Conservation (phyloP, 1,284 basidiomycete species). For the Ustilago lituana region DNA sequence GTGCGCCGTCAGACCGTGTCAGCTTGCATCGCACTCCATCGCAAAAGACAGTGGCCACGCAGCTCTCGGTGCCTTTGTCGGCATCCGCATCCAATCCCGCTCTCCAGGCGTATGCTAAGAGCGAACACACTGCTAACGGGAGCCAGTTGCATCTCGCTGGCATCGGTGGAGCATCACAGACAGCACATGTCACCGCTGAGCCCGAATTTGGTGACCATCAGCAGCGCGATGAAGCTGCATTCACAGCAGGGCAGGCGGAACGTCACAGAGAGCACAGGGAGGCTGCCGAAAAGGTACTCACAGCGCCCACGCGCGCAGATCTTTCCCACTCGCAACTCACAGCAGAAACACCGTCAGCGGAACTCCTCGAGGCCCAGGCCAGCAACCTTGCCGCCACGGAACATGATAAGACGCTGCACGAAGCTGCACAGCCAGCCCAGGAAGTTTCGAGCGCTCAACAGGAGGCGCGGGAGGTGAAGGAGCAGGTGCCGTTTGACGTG, state of each 20-base stretch:
- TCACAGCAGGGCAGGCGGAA: too few relatives aligned
- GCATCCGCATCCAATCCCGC: slow-evolving; percentile 40
- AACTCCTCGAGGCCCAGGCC: slow-evolving; percentile 27
- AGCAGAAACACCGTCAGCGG: slow-evolving; percentile 6
- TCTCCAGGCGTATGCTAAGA: slow-evolving; percentile 29
- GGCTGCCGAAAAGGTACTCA: slow-evolving; percentile 5
- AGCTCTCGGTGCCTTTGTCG: slow-evolving; percentile 57
- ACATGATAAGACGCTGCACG: slow-evolving; percentile 23
- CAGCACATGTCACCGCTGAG: slow-evolving; percentile 10
- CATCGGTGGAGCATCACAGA: slow-evolving; percentile 1
- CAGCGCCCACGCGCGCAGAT: not conserved
- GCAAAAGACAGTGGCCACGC: slow-evolving; percentile 59
- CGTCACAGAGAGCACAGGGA: slow-evolving; percentile 5
- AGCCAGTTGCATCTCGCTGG: slow-evolving; percentile 26
- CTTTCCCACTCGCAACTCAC: slow-evolving; percentile 12
- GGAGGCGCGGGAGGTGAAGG: not conserved
- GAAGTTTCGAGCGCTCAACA: not conserved
- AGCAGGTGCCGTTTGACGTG: slow-evolving; percentile 21
- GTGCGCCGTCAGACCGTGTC: slow-evolving; percentile 29
- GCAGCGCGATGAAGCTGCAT: too few relatives aligned
- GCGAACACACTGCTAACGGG: slow-evolving; percentile 27
- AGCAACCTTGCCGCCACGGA: slow-evolving; percentile 31
- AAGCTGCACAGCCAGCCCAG: not conserved
- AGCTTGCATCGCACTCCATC: slow-evolving; percentile 60
- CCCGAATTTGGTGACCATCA: slow-evolving; percentile 1